These are phyloP conservation scores for Nannochloropsis gaditana DNA, from an alignment of 108 stramenopile genomes.

Conservation along the genomic window DNA sequence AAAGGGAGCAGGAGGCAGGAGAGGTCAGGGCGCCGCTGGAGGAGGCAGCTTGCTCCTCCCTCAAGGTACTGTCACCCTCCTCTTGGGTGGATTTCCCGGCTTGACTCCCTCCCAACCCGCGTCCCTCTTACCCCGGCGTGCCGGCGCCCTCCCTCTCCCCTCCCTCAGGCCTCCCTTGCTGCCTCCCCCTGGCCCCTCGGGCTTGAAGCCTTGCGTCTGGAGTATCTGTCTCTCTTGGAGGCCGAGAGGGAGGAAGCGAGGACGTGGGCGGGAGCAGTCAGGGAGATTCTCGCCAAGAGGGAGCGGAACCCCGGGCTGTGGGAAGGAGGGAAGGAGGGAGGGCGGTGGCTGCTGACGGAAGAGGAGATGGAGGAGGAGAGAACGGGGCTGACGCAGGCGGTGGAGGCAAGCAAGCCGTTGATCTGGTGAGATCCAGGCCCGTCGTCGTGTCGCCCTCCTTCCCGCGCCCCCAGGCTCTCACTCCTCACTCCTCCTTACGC, in stretches of 20 bases:
- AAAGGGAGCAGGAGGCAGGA: background rate
- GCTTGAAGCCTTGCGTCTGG: background rate
- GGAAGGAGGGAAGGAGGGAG: constrained; percentile 3
- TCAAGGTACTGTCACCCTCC: background rate
- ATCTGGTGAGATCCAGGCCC: background rate
- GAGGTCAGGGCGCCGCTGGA: background rate
- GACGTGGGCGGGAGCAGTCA: background rate
- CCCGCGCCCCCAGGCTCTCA: background rate
- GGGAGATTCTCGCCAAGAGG: background rate
- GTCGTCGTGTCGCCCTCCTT: background rate
- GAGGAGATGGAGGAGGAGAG: background rate
- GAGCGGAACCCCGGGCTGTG: background rate
- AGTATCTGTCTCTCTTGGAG: background rate
- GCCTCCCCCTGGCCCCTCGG: background rate
- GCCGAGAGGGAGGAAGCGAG: background rate
- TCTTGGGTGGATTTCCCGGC: background rate
- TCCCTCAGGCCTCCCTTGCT: background rate
- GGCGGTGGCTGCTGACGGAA: background rate
- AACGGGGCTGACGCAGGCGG: background rate
- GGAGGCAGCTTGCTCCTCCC: background rate
- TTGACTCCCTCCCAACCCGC: background rate
- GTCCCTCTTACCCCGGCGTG: background rate
- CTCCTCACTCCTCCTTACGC: background rate
- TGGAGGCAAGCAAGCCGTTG: background rate
- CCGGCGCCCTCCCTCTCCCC: background rate